Conservation (phyloP, 768 basidiomycete genomes). For the Cystobasidium tubakii region DNA sequence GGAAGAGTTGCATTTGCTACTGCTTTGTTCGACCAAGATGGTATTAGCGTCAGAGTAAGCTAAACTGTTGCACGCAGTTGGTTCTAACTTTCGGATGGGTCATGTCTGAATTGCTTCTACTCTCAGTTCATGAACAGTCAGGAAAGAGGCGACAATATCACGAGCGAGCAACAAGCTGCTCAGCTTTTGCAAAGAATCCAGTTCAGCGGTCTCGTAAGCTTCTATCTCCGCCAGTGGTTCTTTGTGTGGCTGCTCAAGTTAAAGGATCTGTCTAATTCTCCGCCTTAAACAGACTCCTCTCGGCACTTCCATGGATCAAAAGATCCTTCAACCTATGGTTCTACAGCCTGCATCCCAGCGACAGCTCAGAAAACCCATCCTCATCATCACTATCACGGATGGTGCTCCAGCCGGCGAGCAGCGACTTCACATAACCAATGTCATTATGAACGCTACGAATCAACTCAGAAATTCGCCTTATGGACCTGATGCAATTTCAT, state of each 20-base stretch:
- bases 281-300: constrained; percentile 49
- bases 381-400: constrained; percentile 49
- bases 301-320: constrained; percentile 50
- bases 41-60: constrained; percentile 49
- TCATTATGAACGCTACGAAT: constrained; percentile 47
- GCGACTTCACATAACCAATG: constrained; percentile 48
- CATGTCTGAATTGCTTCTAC: too few species aligned
- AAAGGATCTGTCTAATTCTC: too few species aligned
- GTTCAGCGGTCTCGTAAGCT: constrained; percentile 43
- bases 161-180: constrained; percentile 48
- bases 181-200: constrained; percentile 50
- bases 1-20: constrained; percentile 50
- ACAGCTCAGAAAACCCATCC: constrained; percentile 50
- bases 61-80: too few species aligned
- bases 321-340: constrained; percentile 52
- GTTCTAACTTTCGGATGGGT: too few species aligned
- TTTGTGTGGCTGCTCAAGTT: neutral
- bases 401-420: constrained; percentile 44
- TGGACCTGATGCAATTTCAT: constrained; percentile 49
- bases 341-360: constrained; percentile 49
- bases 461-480: constrained; percentile 47
- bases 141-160: constrained; percentile 51
- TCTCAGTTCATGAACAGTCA: constrained; percentile 52
- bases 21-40: constrained; percentile 51
- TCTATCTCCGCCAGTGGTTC: neutral